These are phyloP conservation scores for Talaromyces sp. DNA, from an alignment of 2,329 filamentous ascomycete species.

Conservation along the genomic window DNA sequence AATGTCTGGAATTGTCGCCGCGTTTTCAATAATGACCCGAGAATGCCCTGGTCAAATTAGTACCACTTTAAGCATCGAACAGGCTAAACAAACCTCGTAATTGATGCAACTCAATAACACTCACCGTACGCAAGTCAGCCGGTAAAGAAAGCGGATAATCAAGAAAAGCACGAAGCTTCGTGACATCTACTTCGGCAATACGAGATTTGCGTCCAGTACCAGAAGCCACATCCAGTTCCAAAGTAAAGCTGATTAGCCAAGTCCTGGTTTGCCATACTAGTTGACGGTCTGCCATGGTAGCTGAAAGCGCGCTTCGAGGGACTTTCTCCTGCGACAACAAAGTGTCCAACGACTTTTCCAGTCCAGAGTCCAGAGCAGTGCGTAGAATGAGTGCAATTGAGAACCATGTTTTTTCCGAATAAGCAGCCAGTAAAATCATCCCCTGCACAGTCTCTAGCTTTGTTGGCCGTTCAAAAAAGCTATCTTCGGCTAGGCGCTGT, in stretches of 20 bases:
- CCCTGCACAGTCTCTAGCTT: slow-evolving; percentile 37
- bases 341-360: slow-evolving; percentile 34
- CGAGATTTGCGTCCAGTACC: slow-evolving; percentile 35
- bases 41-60: slow-evolving; percentile 22
- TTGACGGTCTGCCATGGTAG: slow-evolving; percentile 33
- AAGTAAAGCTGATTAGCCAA: slow-evolving; percentile 34
- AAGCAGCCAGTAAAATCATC: slow-evolving; percentile 35
- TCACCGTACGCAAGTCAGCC: slow-evolving; percentile 34
- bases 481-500: slow-evolving; percentile 34
- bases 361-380: slow-evolving; percentile 33
- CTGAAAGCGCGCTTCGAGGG: slow-evolving; percentile 33
- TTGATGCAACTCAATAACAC: slow-evolving; percentile 35
- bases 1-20: slow-evolving; percentile 26
- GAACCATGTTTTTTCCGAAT: slow-evolving; percentile 38
- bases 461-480: slow-evolving; percentile 35
- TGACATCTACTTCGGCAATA: slow-evolving; percentile 32
- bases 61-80: background rate
- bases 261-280: slow-evolving; percentile 36
- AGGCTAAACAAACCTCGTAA: slow-evolving; percentile 26
- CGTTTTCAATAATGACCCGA: slow-evolving; percentile 30
- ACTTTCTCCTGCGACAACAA: slow-evolving; percentile 29
- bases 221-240: slow-evolving; percentile 34
- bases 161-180: slow-evolving; percentile 32
- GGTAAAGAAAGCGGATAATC: slow-evolving; percentile 36
- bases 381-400: slow-evolving; percentile 35